These are phyloP conservation scores for Xylariaceae sp. DNA, from an alignment of 2,329 filamentous ascomycete genomes.

Conservation along the genomic window DNA sequence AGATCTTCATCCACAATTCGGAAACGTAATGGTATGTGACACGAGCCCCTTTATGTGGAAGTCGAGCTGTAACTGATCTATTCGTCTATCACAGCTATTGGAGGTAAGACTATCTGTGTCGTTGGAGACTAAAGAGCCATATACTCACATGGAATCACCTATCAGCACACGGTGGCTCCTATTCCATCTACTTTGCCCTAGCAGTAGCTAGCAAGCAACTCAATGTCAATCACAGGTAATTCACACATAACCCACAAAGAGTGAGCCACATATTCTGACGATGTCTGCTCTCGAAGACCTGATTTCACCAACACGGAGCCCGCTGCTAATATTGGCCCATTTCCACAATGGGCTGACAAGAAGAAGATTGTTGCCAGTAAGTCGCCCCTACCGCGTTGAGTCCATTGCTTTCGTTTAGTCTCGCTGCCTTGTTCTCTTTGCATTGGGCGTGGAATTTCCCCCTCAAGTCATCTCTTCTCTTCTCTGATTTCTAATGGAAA, in stretches of 20 bases:
- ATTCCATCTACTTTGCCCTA: constrained; percentile 92
- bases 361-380: constrained; percentile 86
- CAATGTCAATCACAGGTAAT: constrained; percentile 68
- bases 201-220: constrained; percentile 90
- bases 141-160: constrained; percentile 8
- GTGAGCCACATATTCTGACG: constrained; percentile 6
- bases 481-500: background rate
- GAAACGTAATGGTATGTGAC: constrained; percentile 67
- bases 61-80: constrained; percentile 15
- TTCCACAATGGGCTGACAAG: constrained; percentile 81
- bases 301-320: constrained; percentile 81
- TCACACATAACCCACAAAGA: background rate
- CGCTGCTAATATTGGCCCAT: constrained; percentile 82
- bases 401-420: background rate
- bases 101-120: constrained; percentile 44
- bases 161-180: constrained; percentile 68
- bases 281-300: constrained; percentile 36
- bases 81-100: constrained; percentile 42
- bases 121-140: constrained; percentile 1
- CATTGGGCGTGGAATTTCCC: background rate
- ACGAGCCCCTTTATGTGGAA: background rate
- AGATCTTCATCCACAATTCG: constrained; percentile 71
- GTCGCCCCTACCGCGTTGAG: background rate
- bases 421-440: background rate
- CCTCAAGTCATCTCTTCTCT: background rate